Conservation (phyloP, 345 rosid genomes). For the Corchorus capsularis region DNA sequence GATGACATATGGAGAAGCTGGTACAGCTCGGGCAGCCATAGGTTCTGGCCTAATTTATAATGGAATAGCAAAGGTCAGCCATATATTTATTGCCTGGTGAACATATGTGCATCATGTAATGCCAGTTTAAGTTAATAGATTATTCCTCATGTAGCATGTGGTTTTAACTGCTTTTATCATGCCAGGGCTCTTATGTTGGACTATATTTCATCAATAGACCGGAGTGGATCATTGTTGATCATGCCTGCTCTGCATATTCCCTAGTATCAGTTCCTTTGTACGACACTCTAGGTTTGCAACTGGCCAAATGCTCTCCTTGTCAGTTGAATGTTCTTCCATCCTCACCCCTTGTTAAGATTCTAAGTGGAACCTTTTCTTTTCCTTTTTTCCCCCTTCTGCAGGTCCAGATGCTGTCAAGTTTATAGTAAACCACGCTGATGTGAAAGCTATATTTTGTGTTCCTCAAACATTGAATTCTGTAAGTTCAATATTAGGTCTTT, state of each 20-base stretch:
- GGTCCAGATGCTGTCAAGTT: constrained; percentile 96
- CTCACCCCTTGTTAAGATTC: constrained; percentile 4
- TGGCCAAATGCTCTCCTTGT: constrained; percentile 16
- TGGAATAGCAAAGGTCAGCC: constrained; percentile 65
- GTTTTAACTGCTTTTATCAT: constrained; percentile 18
- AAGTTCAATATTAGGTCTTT: constrained; percentile 32
- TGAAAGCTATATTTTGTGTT: constrained; percentile 89
- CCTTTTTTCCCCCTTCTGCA: constrained; percentile 36
- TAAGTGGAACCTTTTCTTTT: constrained; percentile 7
- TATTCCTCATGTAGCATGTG: constrained; percentile 17
- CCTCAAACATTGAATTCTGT: constrained; percentile 76
- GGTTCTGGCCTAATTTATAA: constrained; percentile 82
- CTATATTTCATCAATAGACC: constrained; percentile 92
- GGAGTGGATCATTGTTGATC: constrained; percentile 93
- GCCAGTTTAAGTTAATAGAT: constrained; percentile 5
- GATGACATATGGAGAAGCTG: constrained; percentile 97
- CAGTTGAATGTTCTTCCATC: constrained; percentile 15
- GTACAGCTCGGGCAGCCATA: constrained; percentile 77
- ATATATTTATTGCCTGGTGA: background rate
- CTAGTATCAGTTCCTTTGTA: constrained; percentile 89
- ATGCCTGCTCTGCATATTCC: constrained; percentile 94
- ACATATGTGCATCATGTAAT: background rate
- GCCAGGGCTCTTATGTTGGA: constrained; percentile 83
- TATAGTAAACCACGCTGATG: constrained; percentile 81
- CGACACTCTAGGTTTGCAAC: constrained; percentile 82